Evolutionary conservation across 208 protist genomes (phyloP).

Genomic region (Crithidia expoeki): DNA sequence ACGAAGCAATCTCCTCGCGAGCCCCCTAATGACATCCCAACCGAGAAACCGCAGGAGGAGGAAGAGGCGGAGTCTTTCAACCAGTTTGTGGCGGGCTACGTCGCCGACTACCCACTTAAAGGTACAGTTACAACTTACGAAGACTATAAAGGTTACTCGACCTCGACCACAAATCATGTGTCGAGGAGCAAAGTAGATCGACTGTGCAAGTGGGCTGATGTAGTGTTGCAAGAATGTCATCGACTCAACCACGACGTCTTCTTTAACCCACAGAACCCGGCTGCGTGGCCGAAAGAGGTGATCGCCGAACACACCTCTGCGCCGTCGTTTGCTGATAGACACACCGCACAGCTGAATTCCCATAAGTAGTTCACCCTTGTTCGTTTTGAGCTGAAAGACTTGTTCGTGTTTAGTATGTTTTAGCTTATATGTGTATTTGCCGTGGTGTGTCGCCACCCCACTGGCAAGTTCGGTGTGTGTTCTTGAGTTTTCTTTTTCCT

Average conservation of each 20-base stretch:
- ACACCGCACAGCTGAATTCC: conserved; percentile 9
- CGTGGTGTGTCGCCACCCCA: neutral
- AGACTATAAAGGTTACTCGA: conserved; percentile 65
- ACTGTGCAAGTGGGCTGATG: conserved; percentile 72
- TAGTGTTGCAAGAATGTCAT: conserved; percentile 41
- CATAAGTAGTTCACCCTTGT: conserved; percentile 1
- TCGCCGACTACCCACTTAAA: conserved; percentile 30
- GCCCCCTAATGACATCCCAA: neutral
- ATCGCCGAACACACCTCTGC: conserved; percentile 29
- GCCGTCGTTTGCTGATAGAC: conserved; percentile 34
- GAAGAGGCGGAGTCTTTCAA: conserved; percentile 11
- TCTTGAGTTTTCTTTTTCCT: neutral
- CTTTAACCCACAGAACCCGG: conserved; percentile 58
- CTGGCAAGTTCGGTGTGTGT: neutral
- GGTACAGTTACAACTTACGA: conserved; percentile 46
- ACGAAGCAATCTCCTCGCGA: neutral
- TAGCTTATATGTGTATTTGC: too few species aligned
- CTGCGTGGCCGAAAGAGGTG: conserved; percentile 54
- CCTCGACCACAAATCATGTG: conserved; percentile 49
- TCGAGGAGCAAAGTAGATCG: conserved; percentile 58
- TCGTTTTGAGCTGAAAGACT: too few species aligned
- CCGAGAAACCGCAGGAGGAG: conserved; percentile 12
- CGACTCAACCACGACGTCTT: conserved; percentile 52
- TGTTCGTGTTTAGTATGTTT: too few species aligned
- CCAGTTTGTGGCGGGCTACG: conserved; percentile 41